Conservation (phyloP, 305 asterid genomes). For the Fraxinus xanthoxyloides region DNA sequence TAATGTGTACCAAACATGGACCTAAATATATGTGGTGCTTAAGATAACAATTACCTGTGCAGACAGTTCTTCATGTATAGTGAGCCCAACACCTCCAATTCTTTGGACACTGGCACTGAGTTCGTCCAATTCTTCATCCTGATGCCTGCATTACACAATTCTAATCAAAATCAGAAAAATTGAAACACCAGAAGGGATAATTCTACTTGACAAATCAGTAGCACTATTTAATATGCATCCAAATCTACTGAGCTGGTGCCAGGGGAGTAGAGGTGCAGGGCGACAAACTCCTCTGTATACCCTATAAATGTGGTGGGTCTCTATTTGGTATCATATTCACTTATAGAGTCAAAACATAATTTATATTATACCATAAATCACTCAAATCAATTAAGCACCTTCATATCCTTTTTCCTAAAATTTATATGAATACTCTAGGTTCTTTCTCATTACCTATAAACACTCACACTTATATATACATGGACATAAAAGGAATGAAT, state of each 20-base stretch:
- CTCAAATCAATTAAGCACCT: not conserved
- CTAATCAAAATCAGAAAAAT: not conserved
- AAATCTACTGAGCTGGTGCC: not conserved
- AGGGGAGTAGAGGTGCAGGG: not conserved
- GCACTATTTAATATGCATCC: not conserved
- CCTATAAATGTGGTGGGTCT: not conserved
- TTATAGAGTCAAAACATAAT: too few species aligned
- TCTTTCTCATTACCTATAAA: not conserved
- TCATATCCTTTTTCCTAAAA: not conserved
- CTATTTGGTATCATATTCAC: not conserved
- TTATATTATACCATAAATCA: too few species aligned
- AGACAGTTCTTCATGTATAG: slow-evolving; percentile 90
- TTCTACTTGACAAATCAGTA: not conserved
- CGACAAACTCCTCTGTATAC: not conserved
- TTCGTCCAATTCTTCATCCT: slow-evolving; percentile 90
- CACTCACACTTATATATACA: too few species aligned
- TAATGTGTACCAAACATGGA: too few species aligned
- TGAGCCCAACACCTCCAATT: slow-evolving; percentile 93
- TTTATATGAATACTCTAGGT: not conserved
- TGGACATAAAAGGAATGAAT: not conserved
- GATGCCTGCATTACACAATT: slow-evolving; percentile 59
- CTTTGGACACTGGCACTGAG: slow-evolving; percentile 82
- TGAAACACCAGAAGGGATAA: not conserved
- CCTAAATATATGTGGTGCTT: too few species aligned
- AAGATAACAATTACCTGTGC: slow-evolving; percentile 52